These are phyloP conservation scores for Adansonia gregorii DNA, from an alignment of 441 rosid species.

Conservation along the genomic window DNA sequence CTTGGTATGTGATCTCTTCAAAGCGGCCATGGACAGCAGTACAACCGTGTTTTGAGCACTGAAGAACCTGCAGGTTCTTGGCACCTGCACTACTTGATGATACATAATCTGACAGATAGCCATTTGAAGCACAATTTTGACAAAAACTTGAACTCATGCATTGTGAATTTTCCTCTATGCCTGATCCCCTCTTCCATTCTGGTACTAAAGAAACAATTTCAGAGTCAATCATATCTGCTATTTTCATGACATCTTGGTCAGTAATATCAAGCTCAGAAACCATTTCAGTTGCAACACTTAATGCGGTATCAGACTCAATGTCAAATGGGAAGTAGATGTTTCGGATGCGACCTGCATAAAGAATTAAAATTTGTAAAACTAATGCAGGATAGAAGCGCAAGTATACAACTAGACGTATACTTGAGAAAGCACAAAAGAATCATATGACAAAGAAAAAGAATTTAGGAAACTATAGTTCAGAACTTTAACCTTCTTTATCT, in stretches of 20 bases:
- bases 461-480: background rate
- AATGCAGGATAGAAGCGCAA: background rate
- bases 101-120: constrained; percentile 46
- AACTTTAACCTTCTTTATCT: constrained; percentile 61
- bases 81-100: constrained; percentile 46
- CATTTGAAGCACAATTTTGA: constrained; percentile 53
- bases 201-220: constrained; percentile 78
- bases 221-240: constrained; percentile 90
- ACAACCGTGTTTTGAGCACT: constrained; percentile 50
- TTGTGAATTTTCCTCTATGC: constrained; percentile 38
- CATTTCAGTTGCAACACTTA: constrained; percentile 92
- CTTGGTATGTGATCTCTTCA: constrained; percentile 80
- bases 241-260: constrained; percentile 75
- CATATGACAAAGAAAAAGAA: background rate
- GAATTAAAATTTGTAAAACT: constrained; percentile 19
- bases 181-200: constrained; percentile 55
- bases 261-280: constrained; percentile 77
- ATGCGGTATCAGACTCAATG: constrained; percentile 69
- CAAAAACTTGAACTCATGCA: constrained; percentile 37
- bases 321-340: constrained; percentile 92
- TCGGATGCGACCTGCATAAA: constrained; percentile 64
- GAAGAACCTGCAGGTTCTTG: constrained; percentile 51
- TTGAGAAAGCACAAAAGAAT: background rate
- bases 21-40: constrained; percentile 77
- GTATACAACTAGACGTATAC: background rate